A percentile compares a stretch with the other conserved stretches of the same genome.
Conservation (phyloP, 2,329 filamentous ascomycete genomes). For the Phialophora macrospora region DNA sequence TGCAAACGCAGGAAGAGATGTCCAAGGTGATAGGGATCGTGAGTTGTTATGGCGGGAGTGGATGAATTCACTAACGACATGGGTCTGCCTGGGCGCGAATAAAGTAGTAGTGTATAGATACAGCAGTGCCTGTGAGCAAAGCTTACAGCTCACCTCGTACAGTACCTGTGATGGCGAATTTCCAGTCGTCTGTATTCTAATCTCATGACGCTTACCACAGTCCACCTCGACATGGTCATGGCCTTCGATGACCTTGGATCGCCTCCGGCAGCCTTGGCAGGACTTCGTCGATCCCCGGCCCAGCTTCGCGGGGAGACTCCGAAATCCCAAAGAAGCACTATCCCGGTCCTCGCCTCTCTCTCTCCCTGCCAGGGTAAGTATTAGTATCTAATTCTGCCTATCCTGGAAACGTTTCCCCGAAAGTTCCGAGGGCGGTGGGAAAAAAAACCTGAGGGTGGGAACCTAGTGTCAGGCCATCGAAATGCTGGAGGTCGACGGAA, state of each 20-base stretch:
- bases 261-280: neutral
- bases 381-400: neutral
- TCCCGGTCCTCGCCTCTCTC: neutral
- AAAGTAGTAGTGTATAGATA: neutral
- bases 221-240: no score
- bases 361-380: neutral
- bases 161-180: neutral
- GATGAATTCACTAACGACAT: neutral
- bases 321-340: neutral
- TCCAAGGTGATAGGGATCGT: neutral
- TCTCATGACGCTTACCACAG: neutral
- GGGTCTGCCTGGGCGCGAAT: neutral
- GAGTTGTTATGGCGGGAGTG: neutral
- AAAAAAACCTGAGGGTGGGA: neutral
- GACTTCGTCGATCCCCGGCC: no score
- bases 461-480: neutral
- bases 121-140: neutral
- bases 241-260: no score
- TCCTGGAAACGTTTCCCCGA: neutral
- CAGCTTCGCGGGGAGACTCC: neutral
- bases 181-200: neutral
- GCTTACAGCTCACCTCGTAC: neutral
- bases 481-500: neutral
- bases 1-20: neutral
- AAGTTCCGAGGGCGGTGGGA: neutral